These are phyloP conservation scores for Diaporthe citriasiana DNA, from an alignment of 2,329 filamentous ascomycete species.

Conservation along the genomic window DNA sequence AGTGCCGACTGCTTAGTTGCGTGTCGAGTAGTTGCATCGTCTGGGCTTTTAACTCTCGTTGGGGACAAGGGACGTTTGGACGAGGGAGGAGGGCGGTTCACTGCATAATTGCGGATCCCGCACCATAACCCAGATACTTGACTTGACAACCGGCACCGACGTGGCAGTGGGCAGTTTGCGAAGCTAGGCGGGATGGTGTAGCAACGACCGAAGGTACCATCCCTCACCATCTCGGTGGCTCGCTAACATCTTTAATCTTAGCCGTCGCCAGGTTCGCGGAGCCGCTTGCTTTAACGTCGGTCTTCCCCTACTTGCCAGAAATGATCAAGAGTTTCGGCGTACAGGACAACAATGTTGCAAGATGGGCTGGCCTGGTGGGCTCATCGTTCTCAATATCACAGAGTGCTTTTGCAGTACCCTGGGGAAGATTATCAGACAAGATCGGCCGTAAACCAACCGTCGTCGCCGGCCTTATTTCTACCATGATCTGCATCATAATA, in stretches of 20 bases:
- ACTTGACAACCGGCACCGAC: slow-evolving; percentile 2
- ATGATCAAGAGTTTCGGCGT: slow-evolving; percentile 88
- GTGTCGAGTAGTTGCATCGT: slow-evolving; percentile 14
- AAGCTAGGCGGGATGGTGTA: neutral
- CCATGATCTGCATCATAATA: slow-evolving; percentile 83
- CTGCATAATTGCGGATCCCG: slow-evolving; percentile 2
- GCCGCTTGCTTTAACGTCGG: slow-evolving; percentile 79
- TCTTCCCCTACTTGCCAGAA: slow-evolving; percentile 80
- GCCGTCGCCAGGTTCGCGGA: slow-evolving; percentile 85
- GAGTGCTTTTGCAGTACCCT: slow-evolving; percentile 78
- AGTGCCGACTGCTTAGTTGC: slow-evolving; percentile 30
- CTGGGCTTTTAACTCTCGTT: neutral
- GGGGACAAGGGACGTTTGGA: neutral
- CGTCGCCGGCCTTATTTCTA: slow-evolving; percentile 78
- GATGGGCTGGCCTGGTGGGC: slow-evolving; percentile 83
- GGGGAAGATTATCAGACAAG: slow-evolving; percentile 82
- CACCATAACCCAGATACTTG: too few relatives aligned
- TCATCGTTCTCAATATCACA: slow-evolving; percentile 81
- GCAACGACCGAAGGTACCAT: slow-evolving; percentile 36
- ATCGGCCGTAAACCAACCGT: slow-evolving; percentile 89
- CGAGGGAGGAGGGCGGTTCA: neutral
- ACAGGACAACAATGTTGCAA: slow-evolving; percentile 78
- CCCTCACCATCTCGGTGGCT: slow-evolving; percentile 43
- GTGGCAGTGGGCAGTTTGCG: neutral
- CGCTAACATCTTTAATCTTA: slow-evolving; percentile 57